phyloP scores from a whole-genome alignment of 169 alveolate species.

The Babesia caballi region DNA sequence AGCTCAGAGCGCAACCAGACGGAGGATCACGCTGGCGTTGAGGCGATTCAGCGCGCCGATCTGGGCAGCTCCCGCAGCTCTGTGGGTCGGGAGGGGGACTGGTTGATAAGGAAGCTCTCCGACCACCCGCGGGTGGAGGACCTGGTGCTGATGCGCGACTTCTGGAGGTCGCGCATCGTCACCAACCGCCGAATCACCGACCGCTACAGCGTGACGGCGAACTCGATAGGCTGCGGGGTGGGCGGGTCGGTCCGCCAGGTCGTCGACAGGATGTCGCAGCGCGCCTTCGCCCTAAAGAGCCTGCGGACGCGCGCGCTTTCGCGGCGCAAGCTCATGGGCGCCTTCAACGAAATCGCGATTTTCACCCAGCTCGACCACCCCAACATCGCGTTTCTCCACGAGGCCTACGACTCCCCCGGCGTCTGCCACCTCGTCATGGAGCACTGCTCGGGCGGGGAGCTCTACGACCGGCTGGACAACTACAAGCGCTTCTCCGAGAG shows the following conservation, averaged over 20 bases:
- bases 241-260: slow-evolving; percentile 62
- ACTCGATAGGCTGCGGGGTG: slow-evolving; percentile 61
- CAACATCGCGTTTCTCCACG: slow-evolving; percentile 59
- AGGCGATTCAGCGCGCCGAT: background rate
- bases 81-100: background rate
- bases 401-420: slow-evolving; percentile 48
- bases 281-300: slow-evolving; percentile 45
- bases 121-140: slow-evolving; percentile 35
- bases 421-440: slow-evolving; percentile 84
- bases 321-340: slow-evolving; percentile 35
- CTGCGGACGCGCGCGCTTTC: slow-evolving; percentile 21
- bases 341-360: slow-evolving; percentile 50
- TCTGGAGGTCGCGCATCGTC: slow-evolving; percentile 47
- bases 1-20: background rate
- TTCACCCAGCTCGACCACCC: slow-evolving; percentile 65
- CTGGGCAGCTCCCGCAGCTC: background rate
- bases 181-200: background rate
- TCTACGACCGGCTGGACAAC: slow-evolving; percentile 83
- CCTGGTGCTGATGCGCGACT: slow-evolving; percentile 39
- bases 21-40: background rate
- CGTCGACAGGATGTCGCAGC: slow-evolving; percentile 45
- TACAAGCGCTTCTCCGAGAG: slow-evolving; percentile 85
- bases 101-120: background rate
- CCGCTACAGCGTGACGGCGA: slow-evolving; percentile 26
- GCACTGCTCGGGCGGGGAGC: slow-evolving; percentile 85